Conservation (phyloP, 2,329 filamentous ascomycete genomes). For the Paramyrothecium sp. region DNA sequence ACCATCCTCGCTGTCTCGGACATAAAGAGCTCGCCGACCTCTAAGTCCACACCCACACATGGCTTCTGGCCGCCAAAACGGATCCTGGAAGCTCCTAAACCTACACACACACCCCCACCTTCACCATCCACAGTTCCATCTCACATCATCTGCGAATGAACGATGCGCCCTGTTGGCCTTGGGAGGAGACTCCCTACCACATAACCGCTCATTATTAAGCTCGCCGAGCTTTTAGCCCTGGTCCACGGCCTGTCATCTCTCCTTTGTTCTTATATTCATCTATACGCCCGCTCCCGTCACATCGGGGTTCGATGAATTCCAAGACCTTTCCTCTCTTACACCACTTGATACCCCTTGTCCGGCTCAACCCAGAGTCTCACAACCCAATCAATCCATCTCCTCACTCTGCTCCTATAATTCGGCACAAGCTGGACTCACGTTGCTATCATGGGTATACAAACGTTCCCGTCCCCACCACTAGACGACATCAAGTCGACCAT, state of each 20-base stretch:
- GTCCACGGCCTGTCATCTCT: conserved; percentile 8
- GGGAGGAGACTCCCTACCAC: not conserved
- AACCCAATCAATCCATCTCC: no score
- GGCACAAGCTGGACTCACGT: not conserved
- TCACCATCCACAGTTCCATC: conserved; percentile 8
- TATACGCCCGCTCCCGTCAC: conserved; percentile 17
- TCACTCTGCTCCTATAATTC: no score
- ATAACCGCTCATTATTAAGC: conserved; percentile 25
- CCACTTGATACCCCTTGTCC: conserved; percentile 2
- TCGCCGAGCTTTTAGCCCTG: not conserved
- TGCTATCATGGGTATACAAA: conserved; percentile 44
- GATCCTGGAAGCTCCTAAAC: conserved; percentile 3
- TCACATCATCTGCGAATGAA: not conserved
- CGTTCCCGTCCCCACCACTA: conserved; percentile 51
- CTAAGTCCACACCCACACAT: conserved; percentile 14
- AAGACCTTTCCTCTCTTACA: conserved; percentile 11
- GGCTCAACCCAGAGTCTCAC: not conserved
- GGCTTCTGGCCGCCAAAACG: not conserved
- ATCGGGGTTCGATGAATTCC: conserved; percentile 11
- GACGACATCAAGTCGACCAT: conserved; percentile 41
- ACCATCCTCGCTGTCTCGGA: conserved; percentile 26
- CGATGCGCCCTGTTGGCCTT: not conserved
- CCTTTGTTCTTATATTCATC: conserved; percentile 7
- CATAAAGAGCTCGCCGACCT: conserved; percentile 37
- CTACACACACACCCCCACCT: conserved; percentile 10